Base-by-base conservation (phyloP, 345 rosid genomes). In the Syzygium grande region DNA sequence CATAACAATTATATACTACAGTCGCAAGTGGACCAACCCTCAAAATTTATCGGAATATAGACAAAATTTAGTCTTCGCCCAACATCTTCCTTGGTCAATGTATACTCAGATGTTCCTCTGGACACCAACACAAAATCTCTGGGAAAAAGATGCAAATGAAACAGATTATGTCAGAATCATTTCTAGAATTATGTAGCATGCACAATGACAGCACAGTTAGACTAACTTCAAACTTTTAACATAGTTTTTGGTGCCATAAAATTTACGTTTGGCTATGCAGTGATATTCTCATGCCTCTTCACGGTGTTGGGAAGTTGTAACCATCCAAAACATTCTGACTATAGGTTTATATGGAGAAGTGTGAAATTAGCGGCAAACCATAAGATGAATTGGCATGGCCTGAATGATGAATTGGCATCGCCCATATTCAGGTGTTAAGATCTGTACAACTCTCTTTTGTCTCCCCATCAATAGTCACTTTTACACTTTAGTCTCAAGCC, bases 31-130 rank as follows among this genome's bases (percentile, higher is more conserved):
- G 88, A 91, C 89, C 11, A 88, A 97, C 99, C 99, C 94, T 97
- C 99, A 89, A 97, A 95, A 90, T 96, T 97, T 89, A 94, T 94
- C 85, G 99, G 99, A 89, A 96, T 90, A 87, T 96, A 97, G 58
- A 92, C 92, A 92, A 97, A 97, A 85, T 94, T 94, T 86, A 97
- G 89, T 58, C 91, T 91, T 68, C 88, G 92, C 86, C 98, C 98
- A 89, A 97, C 95, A 93, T 97, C 99, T 87, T 94, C 98, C 91
- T 91, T 96, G 86, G 96, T 92, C 95, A 97, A 90, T 85, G 92
- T 90, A 90, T 97, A 96, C 90, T 95, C 98, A 73, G 97, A 89
- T 79, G 97, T 95, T 89, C 99, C 99, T 92, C 89, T 93, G 53
- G 96, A 94, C 88, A 94, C 91, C 90, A 91, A 87, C 13, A 86